Evolutionary conservation across 148 eudicot species (phyloP).

Genomic region (Beta vulgaris): DNA sequence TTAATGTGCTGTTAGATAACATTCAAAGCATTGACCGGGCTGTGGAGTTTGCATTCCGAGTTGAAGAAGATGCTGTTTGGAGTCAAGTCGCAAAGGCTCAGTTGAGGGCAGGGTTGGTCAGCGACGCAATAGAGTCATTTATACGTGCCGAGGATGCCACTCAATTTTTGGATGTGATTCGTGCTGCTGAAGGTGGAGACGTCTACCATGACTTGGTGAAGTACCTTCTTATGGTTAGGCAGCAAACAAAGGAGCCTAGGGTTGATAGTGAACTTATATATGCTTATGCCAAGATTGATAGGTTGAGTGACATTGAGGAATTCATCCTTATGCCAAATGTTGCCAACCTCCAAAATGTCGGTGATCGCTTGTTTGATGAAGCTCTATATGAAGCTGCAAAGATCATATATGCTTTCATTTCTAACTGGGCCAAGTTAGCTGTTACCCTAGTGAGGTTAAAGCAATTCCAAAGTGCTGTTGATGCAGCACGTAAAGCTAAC

Average conservation of each 20-base stretch:
- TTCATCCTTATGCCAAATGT: slow-evolving; percentile 99
- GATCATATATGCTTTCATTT: slow-evolving; percentile 86
- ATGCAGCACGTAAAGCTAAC: slow-evolving; percentile 96
- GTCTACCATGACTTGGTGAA: slow-evolving; percentile 89
- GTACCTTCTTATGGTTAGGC: slow-evolving; percentile 94
- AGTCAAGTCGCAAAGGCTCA: slow-evolving; percentile 98
- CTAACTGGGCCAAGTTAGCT: slow-evolving; percentile 97
- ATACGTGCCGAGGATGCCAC: slow-evolving; percentile 96
- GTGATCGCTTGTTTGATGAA: slow-evolving; percentile 92
- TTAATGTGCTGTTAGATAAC: slow-evolving; percentile 79
- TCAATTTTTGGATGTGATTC: slow-evolving; percentile 84
- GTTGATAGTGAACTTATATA: slow-evolving; percentile 98
- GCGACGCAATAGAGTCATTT: slow-evolving; percentile 97
- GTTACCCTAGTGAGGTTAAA: slow-evolving; percentile 75
- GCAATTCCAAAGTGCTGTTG: slow-evolving; percentile 98
- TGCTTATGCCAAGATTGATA: slow-evolving; percentile 97
- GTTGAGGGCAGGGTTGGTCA: slow-evolving; percentile 77
- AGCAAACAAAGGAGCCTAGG: slow-evolving; percentile 90
- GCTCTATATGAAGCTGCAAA: slow-evolving; percentile 93
- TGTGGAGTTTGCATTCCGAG: slow-evolving; percentile 97
- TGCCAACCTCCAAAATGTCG: slow-evolving; percentile 93
- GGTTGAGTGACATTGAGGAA: slow-evolving; percentile 93
- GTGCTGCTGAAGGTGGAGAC: slow-evolving; percentile 78
- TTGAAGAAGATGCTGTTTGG: slow-evolving; percentile 99
- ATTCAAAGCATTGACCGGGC: slow-evolving; percentile 83